These are phyloP conservation scores for Apiotrichum mycotoxinovorans DNA, from an alignment of 1,284 basidiomycete species.

Conservation along the genomic window DNA sequence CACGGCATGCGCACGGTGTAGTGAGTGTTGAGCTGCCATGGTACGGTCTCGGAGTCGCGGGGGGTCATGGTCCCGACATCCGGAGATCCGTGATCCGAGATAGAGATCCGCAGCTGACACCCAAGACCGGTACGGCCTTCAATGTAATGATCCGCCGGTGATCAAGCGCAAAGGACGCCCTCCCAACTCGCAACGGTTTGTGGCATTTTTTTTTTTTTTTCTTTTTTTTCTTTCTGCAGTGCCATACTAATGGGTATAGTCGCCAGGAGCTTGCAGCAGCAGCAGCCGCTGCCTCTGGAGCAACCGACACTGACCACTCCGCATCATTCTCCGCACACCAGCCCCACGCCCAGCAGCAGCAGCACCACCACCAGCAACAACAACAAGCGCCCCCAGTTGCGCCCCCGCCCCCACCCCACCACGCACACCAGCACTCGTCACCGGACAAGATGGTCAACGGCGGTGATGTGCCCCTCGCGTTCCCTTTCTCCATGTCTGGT, in stretches of 20 bases:
- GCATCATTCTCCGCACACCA: not conserved
- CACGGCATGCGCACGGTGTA: conserved; percentile 24
- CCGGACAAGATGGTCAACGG: not conserved
- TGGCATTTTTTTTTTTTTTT: not conserved
- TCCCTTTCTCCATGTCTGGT: not conserved
- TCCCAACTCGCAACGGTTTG: conserved; percentile 14
- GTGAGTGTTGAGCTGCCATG: conserved; percentile 16
- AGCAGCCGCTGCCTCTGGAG: not conserved
- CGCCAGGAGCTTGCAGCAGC: conserved; percentile 1
- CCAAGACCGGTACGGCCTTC: conserved; percentile 22
- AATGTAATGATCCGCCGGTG: conserved; percentile 25
- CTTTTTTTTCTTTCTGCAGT: no score
- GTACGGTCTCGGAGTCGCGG: no score
- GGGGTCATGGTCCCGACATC: no score
- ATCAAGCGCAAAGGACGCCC: conserved; percentile 29
- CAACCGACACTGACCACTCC: not conserved
- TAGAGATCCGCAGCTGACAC: no score
- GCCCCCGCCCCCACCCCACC: not conserved
- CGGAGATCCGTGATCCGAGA: not conserved
- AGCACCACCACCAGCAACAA: no score
- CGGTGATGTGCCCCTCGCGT: not conserved
- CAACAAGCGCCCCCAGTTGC: not conserved
- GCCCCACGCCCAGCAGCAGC: no score
- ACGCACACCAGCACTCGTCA: not conserved
- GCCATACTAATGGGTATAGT: not conserved